Percentiles rank a stretch among this genome's conserved stretches.
Evolutionary conservation across 2,329 filamentous ascomycete species (phyloP).

Genomic region (Cyphellophora europaea): DNA sequence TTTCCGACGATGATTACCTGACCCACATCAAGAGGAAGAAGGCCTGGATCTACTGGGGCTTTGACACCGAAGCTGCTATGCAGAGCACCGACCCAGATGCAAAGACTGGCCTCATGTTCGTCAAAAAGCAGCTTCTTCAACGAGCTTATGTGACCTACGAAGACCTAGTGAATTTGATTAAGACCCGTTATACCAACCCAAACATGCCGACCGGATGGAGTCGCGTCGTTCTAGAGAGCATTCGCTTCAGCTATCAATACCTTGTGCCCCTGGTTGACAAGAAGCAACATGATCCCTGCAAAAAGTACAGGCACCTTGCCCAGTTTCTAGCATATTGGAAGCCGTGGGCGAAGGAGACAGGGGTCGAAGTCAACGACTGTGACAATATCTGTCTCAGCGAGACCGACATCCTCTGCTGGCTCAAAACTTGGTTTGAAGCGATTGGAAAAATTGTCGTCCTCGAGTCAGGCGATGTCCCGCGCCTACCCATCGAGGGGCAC

Average conservation of each 20-base stretch:
- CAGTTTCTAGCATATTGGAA: not conserved
- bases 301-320: not conserved
- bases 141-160: conserved; percentile 4
- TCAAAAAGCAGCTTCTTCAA: conserved; percentile 10
- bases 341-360: not conserved
- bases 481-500: no score
- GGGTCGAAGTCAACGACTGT: no score
- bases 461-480: no score
- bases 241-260: not conserved
- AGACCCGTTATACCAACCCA: not conserved
- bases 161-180: conserved; percentile 1
- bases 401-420: not conserved
- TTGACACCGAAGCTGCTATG: not conserved
- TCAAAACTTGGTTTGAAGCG: not conserved
- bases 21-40: not conserved
- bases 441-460: not conserved
- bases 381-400: not conserved
- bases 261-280: not conserved
- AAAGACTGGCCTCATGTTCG: conserved; percentile 5
- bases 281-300: not conserved
- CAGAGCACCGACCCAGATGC: not conserved
- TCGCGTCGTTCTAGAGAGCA: not conserved
- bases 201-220: not conserved
- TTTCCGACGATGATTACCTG: not conserved
- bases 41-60: not conserved